These are phyloP conservation scores for Amanita inopinata DNA, from an alignment of 768 basidiomycete species.

Conservation along the genomic window DNA sequence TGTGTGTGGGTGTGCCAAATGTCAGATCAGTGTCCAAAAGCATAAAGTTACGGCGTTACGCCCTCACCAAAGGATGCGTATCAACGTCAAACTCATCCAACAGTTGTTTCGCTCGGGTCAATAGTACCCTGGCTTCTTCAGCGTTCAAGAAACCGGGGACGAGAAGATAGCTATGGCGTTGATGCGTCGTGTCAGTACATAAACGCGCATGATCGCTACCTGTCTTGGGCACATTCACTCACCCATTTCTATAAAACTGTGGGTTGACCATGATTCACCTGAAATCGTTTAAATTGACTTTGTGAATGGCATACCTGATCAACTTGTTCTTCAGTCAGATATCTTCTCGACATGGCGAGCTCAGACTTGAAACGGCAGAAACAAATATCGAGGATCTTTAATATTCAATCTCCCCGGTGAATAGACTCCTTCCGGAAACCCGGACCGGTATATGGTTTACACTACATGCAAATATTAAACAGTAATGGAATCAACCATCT, in stretches of 20 bases:
- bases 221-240: conserved; percentile 15
- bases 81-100: conserved; percentile 70
- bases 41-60: no score
- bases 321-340: conserved; percentile 9
- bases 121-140: conserved; percentile 50
- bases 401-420: no score
- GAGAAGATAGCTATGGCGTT: conserved; percentile 56
- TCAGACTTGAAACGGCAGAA: neutral
- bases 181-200: conserved; percentile 7
- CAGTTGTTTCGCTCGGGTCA: conserved; percentile 63
- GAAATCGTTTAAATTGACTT: neutral
- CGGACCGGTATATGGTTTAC: no score
- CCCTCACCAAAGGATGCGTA: conserved; percentile 72
- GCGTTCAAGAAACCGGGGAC: conserved; percentile 60
- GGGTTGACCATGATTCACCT: neutral
- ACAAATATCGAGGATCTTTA: no score
- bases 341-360: conserved; percentile 4
- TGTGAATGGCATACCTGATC: conserved; percentile 4
- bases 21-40: no score
- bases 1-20: neutral
- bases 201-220: no score
- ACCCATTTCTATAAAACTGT: conserved; percentile 57
- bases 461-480: no score
- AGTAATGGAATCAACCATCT: no score
- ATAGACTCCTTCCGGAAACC: no score